A percentile compares a stretch with the other conserved stretches of the same genome.
These are phyloP conservation scores for Trematosphaeria pertusa DNA, from an alignment of 2,329 filamentous ascomycete species.

Conservation along the genomic window DNA sequence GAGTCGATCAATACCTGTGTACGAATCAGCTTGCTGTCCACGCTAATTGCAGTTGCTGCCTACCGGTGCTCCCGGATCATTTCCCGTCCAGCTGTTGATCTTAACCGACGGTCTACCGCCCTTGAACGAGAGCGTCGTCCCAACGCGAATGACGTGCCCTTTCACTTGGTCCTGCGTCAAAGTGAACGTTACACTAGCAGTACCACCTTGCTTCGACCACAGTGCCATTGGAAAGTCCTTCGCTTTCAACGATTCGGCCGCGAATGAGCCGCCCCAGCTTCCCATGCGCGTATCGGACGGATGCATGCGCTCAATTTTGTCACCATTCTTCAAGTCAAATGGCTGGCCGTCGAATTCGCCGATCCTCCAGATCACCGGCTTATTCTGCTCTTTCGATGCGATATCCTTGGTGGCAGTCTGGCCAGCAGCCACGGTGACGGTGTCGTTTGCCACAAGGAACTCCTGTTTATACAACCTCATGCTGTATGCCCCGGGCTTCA, in stretches of 20 bases:
- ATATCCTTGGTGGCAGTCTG: conserved; percentile 25
- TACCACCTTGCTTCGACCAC: conserved; percentile 25
- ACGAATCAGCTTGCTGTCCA: too few species aligned
- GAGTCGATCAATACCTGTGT: conserved; percentile 32
- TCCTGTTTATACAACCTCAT: conserved; percentile 31
- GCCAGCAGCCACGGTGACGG: conserved; percentile 25
- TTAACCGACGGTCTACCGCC: conserved; percentile 27
- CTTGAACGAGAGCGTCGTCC: conserved; percentile 32
- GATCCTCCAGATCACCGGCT: conserved; percentile 26
- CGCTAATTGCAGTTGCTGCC: too few species aligned
- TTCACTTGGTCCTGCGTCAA: conserved; percentile 27
- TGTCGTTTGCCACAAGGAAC: conserved; percentile 24
- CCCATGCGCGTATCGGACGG: conserved; percentile 28
- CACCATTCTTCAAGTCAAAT: conserved; percentile 32
- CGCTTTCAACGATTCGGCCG: conserved; percentile 21
- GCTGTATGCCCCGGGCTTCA: conserved; percentile 29
- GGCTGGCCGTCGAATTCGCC: conserved; percentile 31
- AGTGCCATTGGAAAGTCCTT: conserved; percentile 31
- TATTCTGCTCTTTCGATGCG: conserved; percentile 22
- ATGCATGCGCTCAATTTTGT: conserved; percentile 33
- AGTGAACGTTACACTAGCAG: conserved; percentile 24
- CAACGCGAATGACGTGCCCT: conserved; percentile 27
- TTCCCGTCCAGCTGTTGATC: conserved; percentile 30
- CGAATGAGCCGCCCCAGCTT: conserved; percentile 23
- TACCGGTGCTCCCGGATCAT: conserved; percentile 30